phyloP scores from a whole-genome alignment of 805 yeast species.

The Candida arabinofermentans region DNA sequence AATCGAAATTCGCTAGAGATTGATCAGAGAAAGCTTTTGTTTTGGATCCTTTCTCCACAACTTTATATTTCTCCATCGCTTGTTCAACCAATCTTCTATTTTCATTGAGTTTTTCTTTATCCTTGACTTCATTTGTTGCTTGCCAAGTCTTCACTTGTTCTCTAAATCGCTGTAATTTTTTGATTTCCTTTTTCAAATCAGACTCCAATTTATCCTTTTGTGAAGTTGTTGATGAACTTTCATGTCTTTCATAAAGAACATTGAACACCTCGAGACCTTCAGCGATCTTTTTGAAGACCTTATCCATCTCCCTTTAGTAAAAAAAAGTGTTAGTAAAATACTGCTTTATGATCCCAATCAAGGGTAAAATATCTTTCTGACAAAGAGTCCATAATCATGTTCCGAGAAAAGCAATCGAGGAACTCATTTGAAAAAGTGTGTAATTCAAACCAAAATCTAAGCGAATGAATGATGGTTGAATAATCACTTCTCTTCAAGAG shows the following conservation, averaged over 20 bases:
- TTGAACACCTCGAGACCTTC: slow-evolving; percentile 56
- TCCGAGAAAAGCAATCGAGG: no score
- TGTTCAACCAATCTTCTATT: slow-evolving; percentile 36
- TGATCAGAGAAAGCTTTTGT: slow-evolving; percentile 57
- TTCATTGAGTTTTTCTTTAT: slow-evolving; percentile 41
- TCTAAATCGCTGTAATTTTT: slow-evolving; percentile 53
- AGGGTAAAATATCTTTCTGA: no score
- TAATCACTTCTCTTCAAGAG: no score
- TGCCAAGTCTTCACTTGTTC: slow-evolving; percentile 61
- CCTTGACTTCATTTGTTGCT: slow-evolving; percentile 49
- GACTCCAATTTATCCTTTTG: slow-evolving; percentile 55
- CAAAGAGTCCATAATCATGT: no score
- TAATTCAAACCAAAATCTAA: no score
- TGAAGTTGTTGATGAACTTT: slow-evolving; percentile 43
- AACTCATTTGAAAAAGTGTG: no score
- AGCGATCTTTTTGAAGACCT: slow-evolving; percentile 54
- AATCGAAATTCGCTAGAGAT: slow-evolving; percentile 44
- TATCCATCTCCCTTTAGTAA: slow-evolving; percentile 48
- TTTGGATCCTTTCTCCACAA: slow-evolving; percentile 52
- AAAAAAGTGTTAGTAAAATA: background rate
- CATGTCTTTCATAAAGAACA: slow-evolving; percentile 51
- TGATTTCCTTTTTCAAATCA: slow-evolving; percentile 57
- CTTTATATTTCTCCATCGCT: slow-evolving; percentile 61
- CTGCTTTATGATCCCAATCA: background rate
- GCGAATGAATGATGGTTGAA: no score